phyloP scores from a whole-genome alignment of 2,329 filamentous ascomycete genomes.

The Cladophialophora yegresii region DNA sequence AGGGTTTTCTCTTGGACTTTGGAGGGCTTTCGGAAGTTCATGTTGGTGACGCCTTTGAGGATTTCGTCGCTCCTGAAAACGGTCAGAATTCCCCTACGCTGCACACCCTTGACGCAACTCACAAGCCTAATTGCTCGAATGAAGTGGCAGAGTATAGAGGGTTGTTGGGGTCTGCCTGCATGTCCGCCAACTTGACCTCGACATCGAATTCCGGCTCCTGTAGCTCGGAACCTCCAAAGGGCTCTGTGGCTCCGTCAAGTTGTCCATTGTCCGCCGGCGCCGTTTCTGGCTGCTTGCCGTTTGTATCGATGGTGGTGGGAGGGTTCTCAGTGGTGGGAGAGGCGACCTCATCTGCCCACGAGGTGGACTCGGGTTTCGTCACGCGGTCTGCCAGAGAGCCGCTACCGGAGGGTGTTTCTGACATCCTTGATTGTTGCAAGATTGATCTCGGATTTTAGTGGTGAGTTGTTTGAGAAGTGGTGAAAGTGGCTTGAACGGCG shows the following conservation, averaged over 20 bases:
- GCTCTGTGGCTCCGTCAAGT: conserved; percentile 46
- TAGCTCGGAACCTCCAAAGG: conserved; percentile 54
- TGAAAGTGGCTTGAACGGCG: neutral
- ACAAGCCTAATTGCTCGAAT: conserved; percentile 87
- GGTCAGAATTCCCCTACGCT: conserved; percentile 5
- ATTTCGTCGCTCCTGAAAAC: conserved; percentile 51
- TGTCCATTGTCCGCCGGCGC: conserved; percentile 35
- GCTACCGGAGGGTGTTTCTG: conserved; percentile 41
- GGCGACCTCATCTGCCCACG: conserved; percentile 49
- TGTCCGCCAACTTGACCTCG: conserved; percentile 85
- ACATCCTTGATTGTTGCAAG: conserved; percentile 40
- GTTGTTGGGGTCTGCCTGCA: conserved; percentile 82
- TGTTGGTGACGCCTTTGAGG: conserved; percentile 71
- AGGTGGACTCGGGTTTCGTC: conserved; percentile 45
- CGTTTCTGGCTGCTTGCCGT: conserved; percentile 3
- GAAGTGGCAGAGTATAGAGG: conserved; percentile 81
- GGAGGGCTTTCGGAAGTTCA: conserved; percentile 92
- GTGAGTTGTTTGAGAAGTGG: neutral
- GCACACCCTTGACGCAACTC: conserved; percentile 43
- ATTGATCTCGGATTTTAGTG: neutral
- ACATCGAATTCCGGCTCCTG: conserved; percentile 81
- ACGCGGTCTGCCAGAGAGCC: conserved; percentile 54
- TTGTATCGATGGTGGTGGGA: conserved; percentile 21
- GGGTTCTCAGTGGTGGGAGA: conserved; percentile 36
- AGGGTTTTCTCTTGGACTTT: conserved; percentile 97